Evolutionary conservation across 1,284 basidiomycete species (phyloP), one percentile per base, ranked within the genome.

Genomic region (Ustilago tritici): DNA sequence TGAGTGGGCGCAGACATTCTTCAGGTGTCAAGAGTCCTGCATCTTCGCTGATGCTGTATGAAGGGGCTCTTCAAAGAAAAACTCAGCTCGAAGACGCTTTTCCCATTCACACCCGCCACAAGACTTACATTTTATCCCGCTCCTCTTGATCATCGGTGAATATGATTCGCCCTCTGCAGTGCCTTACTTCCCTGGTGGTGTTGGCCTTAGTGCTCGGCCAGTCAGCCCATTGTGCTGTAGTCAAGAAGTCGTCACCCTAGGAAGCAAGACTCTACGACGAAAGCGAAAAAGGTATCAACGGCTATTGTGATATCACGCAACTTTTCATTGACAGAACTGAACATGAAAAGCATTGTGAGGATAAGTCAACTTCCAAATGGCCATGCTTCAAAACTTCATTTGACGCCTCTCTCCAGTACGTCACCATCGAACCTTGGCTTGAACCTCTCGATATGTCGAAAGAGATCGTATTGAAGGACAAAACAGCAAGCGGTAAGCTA

Each of bases 361-460:
- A 38, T 1, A 5, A 32, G 3, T 60, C 65, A 1, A 34, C 46
- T 11, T 19, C 65, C 0, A 61, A 61, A 8, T 60, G 65, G 58
- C 65, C 65, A 3, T 67, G 65, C 47, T 67, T 67, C 34, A 28
- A 28, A 23, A 53, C 28, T 7, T 46, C 43, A 10, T 10, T 52
- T 1, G 32, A 28, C 0, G 10, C 17, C 17, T 23, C n/a, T 17
- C 15, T 61, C 54, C 0, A 23, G 2, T 47, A 2, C 2, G 53
- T 56, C 23, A 32, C 0, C 1, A 28, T 67, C 17, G 47, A 53
- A 11, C 65, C 65, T 14, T 61, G 54, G 54, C 35, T 23, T 7
- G n/a, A 35, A 4, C 59, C 65, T 9, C 31, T 56, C 0, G 38
- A 56, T 32, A 61, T 61, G 59, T n/a, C 53, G 0, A 17, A 67